Percentiles rank a stretch among this genome's conserved stretches.
These are phyloP conservation scores for Takashimella tepidaria DNA, from an alignment of 1,284 basidiomycete genomes.

Conservation along the genomic window DNA sequence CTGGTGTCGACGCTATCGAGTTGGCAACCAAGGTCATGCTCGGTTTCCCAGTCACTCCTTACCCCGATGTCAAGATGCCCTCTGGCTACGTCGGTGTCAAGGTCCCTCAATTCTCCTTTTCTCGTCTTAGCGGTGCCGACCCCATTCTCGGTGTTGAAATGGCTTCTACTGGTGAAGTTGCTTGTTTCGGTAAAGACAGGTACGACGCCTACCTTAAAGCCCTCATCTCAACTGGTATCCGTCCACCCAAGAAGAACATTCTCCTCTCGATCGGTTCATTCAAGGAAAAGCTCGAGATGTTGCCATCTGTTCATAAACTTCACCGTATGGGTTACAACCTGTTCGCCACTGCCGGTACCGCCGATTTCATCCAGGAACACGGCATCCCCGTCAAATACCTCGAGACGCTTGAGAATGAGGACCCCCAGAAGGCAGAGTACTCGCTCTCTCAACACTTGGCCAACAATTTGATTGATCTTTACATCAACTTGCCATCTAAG, in stretches of 20 bases:
- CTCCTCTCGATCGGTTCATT: conserved; percentile 65
- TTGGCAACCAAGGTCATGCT: conserved; percentile 99
- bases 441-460: conserved; percentile 90
- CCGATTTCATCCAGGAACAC: conserved; percentile 81
- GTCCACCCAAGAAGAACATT: conserved; percentile 66
- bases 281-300: conserved; percentile 94
- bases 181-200: conserved; percentile 95
- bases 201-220: conserved; percentile 98
- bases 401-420: conserved; percentile 67
- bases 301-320: conserved; percentile 96
- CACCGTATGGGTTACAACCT: conserved; percentile 91
- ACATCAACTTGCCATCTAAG: conserved; percentile 98
- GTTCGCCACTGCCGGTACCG: conserved; percentile 93
- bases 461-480: conserved; percentile 96
- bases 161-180: conserved; percentile 99
- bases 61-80: conserved; percentile 82
- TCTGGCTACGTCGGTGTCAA: conserved; percentile 95
- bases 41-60: conserved; percentile 78
- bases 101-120: conserved; percentile 98
- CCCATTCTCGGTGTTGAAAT: conserved; percentile 99
- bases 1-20: conserved; percentile 94
- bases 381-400: conserved; percentile 67
- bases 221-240: conserved; percentile 90
- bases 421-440: conserved; percentile 88
- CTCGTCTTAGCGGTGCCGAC: conserved; percentile 89